Evolutionary conservation across 441 rosid genomes (phyloP), one percentile per base, ranked within the genome.

Genomic region (Adansonia rubrostipa): DNA sequence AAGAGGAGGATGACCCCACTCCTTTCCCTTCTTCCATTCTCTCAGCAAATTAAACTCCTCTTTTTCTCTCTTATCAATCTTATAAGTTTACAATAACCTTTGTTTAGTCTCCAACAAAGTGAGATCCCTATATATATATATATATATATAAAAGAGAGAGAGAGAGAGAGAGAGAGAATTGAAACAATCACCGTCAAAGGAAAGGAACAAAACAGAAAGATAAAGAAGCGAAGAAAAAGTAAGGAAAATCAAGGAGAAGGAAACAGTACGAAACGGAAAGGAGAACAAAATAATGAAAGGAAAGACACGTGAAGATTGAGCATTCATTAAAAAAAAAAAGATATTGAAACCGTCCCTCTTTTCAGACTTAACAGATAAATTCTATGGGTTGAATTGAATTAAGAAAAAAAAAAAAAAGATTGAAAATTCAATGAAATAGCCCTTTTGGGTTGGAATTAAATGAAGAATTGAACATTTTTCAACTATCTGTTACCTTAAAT

Each of bases 21-120:
- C 84, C 88, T 82, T 93, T 89, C 65, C 77, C 84, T 81, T 87
- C 91, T 80, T 93, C 98, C 98, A 95, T 93, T 77, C 44, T 61
- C 63, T 45, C 78, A 72, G 64, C 42, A 57, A 75, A 62, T 10
- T 42, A 19, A 14, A 17, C 20, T 44, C 15, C 79, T 63, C 82
- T 73, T 60, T 53, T 15, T 50, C 42, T 62, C 45, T 71, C 33
- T 14, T 20, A 17, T 17, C 53, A 78, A 19, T 76, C 51, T 7
- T 14, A 9, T 10, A 19, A 17, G 33, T 14, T 44, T 33, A 9
- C 58, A 69, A 47, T 33, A 76, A 82, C 66, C 74, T 78, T 71
- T 67, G 22, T 11, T 17, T 11, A 44, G 73, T 28, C 66, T 51
- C 74, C 42, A 28, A 56, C 45, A 56, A 28, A 33, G 51, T 9